Conservation (phyloP, 129 eudicot genomes). For the Arctium lappa region DNA sequence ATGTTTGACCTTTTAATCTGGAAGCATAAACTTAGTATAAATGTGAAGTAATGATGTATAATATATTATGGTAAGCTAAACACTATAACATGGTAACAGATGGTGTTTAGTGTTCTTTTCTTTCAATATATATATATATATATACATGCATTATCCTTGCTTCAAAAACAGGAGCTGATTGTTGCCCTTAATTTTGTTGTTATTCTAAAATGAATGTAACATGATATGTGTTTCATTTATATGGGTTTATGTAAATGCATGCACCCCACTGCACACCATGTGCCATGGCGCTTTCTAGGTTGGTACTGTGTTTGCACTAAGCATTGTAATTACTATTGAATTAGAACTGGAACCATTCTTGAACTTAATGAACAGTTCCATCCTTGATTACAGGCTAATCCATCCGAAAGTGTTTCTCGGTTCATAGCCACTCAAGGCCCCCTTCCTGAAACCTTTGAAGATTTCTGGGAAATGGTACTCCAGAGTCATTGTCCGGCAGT, state of each 20-base stretch:
- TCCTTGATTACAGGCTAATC: constrained; percentile 47
- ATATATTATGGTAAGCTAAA: background rate
- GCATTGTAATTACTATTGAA: background rate
- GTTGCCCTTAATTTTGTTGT: background rate
- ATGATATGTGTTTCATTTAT: background rate
- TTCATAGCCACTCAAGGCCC: constrained; percentile 99
- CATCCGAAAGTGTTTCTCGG: constrained; percentile 65
- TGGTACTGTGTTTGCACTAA: background rate
- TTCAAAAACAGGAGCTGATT: background rate
- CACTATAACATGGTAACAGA: background rate
- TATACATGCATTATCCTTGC: background rate
- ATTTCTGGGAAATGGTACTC: constrained; percentile 97
- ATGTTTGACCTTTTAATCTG: background rate
- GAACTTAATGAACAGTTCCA: background rate
- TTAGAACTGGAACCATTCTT: background rate
- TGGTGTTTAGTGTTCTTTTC: background rate
- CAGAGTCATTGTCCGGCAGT: constrained; percentile 81
- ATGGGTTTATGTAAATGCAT: background rate
- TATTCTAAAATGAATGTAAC: background rate
- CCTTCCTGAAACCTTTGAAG: constrained; percentile 81
- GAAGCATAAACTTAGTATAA: background rate
- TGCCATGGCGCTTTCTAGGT: background rate
- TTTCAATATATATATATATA: background rate
- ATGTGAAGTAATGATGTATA: background rate
- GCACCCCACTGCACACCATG: background rate